These are phyloP conservation scores for Nidula niveotomentosa DNA, from an alignment of 1,284 basidiomycete genomes.

Conservation along the genomic window DNA sequence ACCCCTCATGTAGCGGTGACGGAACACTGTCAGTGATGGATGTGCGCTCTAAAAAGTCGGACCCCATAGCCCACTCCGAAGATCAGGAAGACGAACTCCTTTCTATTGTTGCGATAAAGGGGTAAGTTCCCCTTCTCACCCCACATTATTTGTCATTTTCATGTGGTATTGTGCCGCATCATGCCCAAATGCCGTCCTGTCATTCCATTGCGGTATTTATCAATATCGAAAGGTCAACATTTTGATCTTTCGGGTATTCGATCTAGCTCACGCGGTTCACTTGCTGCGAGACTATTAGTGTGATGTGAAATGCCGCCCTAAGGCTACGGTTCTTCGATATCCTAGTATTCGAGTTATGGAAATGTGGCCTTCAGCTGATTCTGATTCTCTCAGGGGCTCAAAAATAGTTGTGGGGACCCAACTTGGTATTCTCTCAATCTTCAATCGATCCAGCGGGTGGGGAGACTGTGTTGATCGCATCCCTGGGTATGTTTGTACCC, in stretches of 20 bases:
- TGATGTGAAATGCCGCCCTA: too few species aligned
- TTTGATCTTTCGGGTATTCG: too few species aligned
- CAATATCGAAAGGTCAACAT: too few species aligned
- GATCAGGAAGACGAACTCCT: constrained; percentile 97
- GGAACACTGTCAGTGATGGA: constrained; percentile 92
- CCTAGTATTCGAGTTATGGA: too few species aligned
- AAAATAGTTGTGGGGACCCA: constrained; percentile 92
- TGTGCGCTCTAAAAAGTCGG: constrained; percentile 72
- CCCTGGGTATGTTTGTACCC: constrained; percentile 60
- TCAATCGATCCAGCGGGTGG: constrained; percentile 86
- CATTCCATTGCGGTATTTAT: too few species aligned
- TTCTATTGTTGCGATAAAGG: constrained; percentile 82
- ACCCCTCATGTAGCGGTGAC: constrained; percentile 66
- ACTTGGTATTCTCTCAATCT: constrained; percentile 88
- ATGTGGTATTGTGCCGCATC: neutral
- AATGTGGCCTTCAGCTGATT: too few species aligned
- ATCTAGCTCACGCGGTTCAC: too few species aligned
- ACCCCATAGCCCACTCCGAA: constrained; percentile 81
- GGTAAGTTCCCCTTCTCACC: constrained; percentile 38
- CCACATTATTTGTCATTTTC: neutral
- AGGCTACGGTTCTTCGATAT: too few species aligned
- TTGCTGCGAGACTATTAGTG: too few species aligned
- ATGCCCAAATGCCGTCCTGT: neutral
- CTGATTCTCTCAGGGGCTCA: constrained; percentile 45
- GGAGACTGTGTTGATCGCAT: constrained; percentile 93